A percentile compares a stretch with the other conserved stretches of the same genome.
phyloP scores from a whole-genome alignment of 2,329 filamentous ascomycete species.

The Colletotrichum endophyticum region DNA sequence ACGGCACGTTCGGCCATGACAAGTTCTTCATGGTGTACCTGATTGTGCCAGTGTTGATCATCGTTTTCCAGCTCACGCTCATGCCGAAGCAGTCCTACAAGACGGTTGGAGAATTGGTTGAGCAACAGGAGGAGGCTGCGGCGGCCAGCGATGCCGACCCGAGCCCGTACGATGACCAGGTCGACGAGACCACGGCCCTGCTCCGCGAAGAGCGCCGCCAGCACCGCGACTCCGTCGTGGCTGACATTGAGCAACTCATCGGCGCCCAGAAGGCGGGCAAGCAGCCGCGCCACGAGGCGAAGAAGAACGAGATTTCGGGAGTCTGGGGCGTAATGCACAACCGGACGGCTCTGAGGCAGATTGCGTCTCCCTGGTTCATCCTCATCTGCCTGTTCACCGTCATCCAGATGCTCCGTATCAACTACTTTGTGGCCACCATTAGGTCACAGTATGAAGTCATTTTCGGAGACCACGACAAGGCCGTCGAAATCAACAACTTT shows the following conservation, averaged over 20 bases:
- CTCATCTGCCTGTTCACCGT: slow-evolving; percentile 83
- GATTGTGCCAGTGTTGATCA: slow-evolving; percentile 69
- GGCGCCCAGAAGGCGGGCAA: slow-evolving; percentile 66
- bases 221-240: slow-evolving; percentile 66
- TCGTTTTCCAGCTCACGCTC: slow-evolving; percentile 69
- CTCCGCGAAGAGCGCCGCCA: slow-evolving; percentile 61
- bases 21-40: slow-evolving; percentile 78
- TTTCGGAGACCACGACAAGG: slow-evolving; percentile 64
- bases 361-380: slow-evolving; percentile 82
- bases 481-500: slow-evolving; percentile 77
- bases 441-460: slow-evolving; percentile 81
- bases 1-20: slow-evolving; percentile 61
- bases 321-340: slow-evolving; percentile 90
- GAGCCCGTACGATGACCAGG: slow-evolving; percentile 55
- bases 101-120: slow-evolving; percentile 82
- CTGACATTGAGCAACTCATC: slow-evolving; percentile 76
- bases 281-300: slow-evolving; percentile 71
- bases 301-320: slow-evolving; percentile 72
- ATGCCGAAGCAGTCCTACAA: slow-evolving; percentile 83
- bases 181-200: slow-evolving; percentile 62
- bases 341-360: slow-evolving; percentile 72
- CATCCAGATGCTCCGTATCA: slow-evolving; percentile 81
- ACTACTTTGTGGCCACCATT: slow-evolving; percentile 91
- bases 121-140: slow-evolving; percentile 65
- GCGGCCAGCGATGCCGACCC: slow-evolving; percentile 32